Base-by-base conservation (phyloP, 2,329 filamentous ascomycete genomes). In the Xenoacremonium recifei region DNA sequence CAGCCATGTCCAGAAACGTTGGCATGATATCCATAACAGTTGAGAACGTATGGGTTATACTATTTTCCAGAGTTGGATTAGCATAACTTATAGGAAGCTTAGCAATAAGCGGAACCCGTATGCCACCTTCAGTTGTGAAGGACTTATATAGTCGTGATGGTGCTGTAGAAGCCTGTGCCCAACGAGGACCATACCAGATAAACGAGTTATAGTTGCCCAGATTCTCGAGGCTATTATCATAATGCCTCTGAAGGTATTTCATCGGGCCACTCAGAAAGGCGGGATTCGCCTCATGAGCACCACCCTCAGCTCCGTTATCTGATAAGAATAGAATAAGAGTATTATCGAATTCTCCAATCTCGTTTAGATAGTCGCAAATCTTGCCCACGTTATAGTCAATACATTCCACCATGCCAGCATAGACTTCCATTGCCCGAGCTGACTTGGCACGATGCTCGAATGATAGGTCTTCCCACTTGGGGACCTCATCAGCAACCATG, bases 251-350 rank as follows among this genome's bases (percentile, higher is more conserved):
- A 21, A 47, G 40, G 30, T 49, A 40, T 38, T 48, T 23, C 21
- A 48, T 40, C 48, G 44, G 40, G 73, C 39, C 43, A 12, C 41
- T 43, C 31, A 45, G 45, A 13, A 48, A 41, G 12, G 37, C 43
- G 11, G 41, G 47, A 12, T 41, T 45, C 3, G 48, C 41, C 30
- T 50, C 51, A 18, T 45, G 77, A 2, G 71, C 70, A 15, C 75
- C 76, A 15, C 78, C 77, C 49, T 82, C 79, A 13, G 77, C 78
- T 4, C 78, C 77, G 46, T 83, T 82, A 60, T 83, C 79, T 1
- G 72, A 78, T 66, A 83, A 75, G 68, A 84, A 84, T 54, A 75
- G 72, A 37, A 85, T 69, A 46, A 84, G 77, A 3, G 80, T 85
- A 57, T 84, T 82, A 48, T 84, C 80, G 1, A 79, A 66, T 54